These are phyloP conservation scores for Ambrosia artemisiifolia DNA, from an alignment of 129 eudicot genomes.

Conservation along the genomic window DNA sequence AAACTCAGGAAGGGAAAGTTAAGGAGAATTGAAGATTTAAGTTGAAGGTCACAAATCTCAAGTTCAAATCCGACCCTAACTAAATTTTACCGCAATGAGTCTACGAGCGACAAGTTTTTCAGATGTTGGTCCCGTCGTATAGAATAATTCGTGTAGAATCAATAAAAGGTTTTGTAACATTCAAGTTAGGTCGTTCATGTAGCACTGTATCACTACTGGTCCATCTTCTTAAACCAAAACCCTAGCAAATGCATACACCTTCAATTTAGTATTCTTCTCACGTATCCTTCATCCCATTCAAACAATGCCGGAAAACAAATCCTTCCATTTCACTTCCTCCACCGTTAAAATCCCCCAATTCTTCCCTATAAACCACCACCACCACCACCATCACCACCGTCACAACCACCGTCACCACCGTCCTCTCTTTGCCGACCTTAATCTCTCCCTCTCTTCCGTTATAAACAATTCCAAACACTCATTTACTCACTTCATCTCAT, in stretches of 20 bases:
- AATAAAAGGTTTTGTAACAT: no score
- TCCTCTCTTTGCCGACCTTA: conserved; percentile 36
- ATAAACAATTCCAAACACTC: conserved; percentile 36
- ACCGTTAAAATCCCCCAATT: conserved; percentile 52
- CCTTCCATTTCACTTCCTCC: conserved; percentile 49
- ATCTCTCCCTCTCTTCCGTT: conserved; percentile 28
- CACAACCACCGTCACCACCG: conserved; percentile 11
- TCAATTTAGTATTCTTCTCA: neutral
- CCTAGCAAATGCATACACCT: neutral
- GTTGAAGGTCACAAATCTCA: no score
- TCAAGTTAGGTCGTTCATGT: no score
- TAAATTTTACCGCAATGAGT: no score
- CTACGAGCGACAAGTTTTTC: no score
- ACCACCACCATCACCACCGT: no score
- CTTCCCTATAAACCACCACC: conserved; percentile 21
- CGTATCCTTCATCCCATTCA: neutral
- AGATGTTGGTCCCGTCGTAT: no score
- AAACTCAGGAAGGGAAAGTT: no score
- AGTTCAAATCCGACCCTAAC: no score
- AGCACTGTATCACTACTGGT: no score
- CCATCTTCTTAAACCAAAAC: neutral
- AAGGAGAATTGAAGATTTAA: no score
- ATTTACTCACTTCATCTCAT: conserved; percentile 37
- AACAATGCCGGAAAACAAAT: conserved; percentile 58
- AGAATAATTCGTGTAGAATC: no score